These are phyloP conservation scores for Ampelomyces quisqualis DNA, from an alignment of 2,329 filamentous ascomycete genomes.

Conservation along the genomic window DNA sequence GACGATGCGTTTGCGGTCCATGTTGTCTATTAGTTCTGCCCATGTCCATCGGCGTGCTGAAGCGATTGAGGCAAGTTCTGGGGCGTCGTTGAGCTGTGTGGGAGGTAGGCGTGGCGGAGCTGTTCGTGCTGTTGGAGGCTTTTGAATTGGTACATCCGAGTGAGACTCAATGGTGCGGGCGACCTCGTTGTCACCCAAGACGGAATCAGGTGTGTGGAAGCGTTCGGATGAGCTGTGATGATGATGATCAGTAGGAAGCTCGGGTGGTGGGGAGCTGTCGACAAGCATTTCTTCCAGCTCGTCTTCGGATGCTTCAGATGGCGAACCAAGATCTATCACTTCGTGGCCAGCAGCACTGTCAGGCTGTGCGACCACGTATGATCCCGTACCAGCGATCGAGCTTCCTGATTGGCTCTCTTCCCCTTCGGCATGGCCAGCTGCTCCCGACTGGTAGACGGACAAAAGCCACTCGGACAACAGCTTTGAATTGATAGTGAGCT, in stretches of 20 bases:
- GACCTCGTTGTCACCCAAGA: too few relatives aligned
- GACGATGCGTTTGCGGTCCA: slow-evolving; percentile 49
- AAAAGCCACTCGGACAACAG: slow-evolving; percentile 53
- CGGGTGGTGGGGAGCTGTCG: background rate
- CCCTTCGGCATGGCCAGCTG: slow-evolving; percentile 4
- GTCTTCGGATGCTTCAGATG: slow-evolving; percentile 10
- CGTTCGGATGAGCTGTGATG: background rate
- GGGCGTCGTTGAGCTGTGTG: slow-evolving; percentile 6
- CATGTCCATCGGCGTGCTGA: slow-evolving; percentile 38
- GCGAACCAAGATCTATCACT: slow-evolving; percentile 24
- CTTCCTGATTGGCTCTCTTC: too few relatives aligned
- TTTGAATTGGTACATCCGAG: background rate
- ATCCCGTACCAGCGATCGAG: too few relatives aligned
- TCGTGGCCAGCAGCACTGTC: too few relatives aligned
- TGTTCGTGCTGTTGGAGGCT: background rate
- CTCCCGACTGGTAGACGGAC: slow-evolving; percentile 19
- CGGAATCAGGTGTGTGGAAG: slow-evolving; percentile 1
- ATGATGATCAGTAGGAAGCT: too few relatives aligned
- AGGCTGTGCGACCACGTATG: too few relatives aligned
- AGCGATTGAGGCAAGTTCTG: slow-evolving; percentile 29
- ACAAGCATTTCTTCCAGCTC: background rate
- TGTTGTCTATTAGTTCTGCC: slow-evolving; percentile 38
- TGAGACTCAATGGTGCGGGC: too few relatives aligned
- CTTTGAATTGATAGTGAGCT: slow-evolving; percentile 64
- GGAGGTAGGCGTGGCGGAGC: background rate